phyloP scores from a whole-genome alignment of 208 protist genomes.

The Willaertia magna region DNA sequence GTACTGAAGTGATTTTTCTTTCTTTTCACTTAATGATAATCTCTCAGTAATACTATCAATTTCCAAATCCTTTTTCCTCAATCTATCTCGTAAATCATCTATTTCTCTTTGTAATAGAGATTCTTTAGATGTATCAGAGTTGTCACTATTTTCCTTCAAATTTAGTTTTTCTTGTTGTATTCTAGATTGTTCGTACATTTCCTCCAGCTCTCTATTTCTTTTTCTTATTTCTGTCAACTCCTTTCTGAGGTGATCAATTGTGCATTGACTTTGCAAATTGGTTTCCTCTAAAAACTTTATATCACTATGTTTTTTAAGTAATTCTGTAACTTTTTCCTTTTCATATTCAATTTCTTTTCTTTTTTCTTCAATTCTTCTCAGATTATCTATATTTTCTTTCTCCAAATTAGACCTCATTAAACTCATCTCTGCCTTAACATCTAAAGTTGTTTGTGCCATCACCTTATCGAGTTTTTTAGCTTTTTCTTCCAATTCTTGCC shows the following conservation, averaged over 20 bases:
- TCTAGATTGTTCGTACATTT: not conserved
- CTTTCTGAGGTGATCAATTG: not conserved
- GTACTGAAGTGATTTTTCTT: not conserved
- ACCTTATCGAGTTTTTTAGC: not conserved
- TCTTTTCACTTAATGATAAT: not conserved
- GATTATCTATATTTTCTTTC: not conserved
- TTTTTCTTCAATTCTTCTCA: not conserved
- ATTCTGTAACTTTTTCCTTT: not conserved
- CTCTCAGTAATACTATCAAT: not conserved
- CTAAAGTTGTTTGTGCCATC: not conserved
- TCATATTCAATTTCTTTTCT: not conserved
- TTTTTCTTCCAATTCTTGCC: not conserved
- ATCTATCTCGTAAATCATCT: not conserved
- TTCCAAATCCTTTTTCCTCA: not conserved
- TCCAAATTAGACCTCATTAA: not conserved
- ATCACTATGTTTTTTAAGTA: not conserved
- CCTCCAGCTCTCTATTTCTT: not conserved
- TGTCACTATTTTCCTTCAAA: not conserved
- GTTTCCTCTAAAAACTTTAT: not conserved
- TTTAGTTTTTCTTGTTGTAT: not conserved
- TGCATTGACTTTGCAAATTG: not conserved
- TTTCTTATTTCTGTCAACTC: not conserved
- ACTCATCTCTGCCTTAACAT: not conserved
- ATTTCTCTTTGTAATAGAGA: not conserved
- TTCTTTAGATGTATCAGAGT: not conserved